Evolutionary conservation across 805 yeast species (phyloP), one percentile per base, ranked within the genome.

Genomic region (Cyberlindnera euphorbiae): DNA sequence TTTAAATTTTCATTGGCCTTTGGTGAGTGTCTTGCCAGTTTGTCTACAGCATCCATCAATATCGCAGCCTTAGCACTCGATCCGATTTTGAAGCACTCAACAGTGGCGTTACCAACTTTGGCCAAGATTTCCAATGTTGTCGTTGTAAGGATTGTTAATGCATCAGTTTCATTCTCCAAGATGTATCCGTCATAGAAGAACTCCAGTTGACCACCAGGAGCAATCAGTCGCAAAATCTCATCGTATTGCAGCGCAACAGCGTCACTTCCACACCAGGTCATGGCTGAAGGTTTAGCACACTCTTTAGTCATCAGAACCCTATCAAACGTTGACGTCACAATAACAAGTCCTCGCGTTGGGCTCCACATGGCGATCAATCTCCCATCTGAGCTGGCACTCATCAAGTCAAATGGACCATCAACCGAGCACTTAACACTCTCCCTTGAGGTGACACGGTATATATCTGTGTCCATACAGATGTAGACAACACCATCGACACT

Each of bases 191-290:
- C 60, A 9, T 66, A 70, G 46, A 67, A 81, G 59, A 73, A 80
- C 32, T 73, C 74, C 33, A 79, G 55, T 41, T 47, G 32, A 44
- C 72, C 77, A 9, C 77, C 73, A 0, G 95, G 90, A 0, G 94
- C 95, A 24, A 81, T 67, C 12, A 89, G 54, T 41, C 72, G 71
- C 18, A 87, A 49, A 35, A 82, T 87, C 46, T 82, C 90, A 3
- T 70, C 63, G 41, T 60, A 60, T 1, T 76, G 63, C n/a, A 76
- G 61, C 0, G 79, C 77, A 1, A 89, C 77, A 0, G 93, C 86
- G 58, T 87, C 95, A 46, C 80, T 77, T 0, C 90, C 86, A 54
- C 96, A 82, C 97, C 97, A 93, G 39, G 68, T 69, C 14, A 84
- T 41, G 8, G 30, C 25, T 17, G 28, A 11, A 1, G 43, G 44